Evolutionary conservation across 768 basidiomycete species (phyloP).

Genomic region (Pleurotus platypus): DNA sequence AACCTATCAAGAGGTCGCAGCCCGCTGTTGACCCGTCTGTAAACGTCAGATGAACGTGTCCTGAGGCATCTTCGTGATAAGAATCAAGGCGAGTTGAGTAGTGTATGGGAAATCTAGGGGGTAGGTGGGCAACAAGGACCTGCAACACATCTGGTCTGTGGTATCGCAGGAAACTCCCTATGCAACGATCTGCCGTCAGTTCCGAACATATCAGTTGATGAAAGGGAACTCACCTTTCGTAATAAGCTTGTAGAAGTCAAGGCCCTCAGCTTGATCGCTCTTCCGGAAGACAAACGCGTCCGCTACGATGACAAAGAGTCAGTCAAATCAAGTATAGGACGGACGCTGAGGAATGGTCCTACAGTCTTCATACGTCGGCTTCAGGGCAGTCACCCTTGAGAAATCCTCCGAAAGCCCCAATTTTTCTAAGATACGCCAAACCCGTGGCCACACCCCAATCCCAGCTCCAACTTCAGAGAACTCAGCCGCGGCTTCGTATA

Average conservation of each 20-base stretch:
- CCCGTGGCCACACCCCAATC: conserved; percentile 36
- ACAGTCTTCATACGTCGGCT: conserved; percentile 21
- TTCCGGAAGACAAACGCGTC: conserved; percentile 25
- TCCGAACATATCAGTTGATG: not conserved
- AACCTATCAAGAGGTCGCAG: conserved; percentile 46
- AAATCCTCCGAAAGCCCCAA: conserved; percentile 37
- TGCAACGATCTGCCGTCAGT: not conserved
- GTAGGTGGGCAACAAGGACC: conserved; percentile 36
- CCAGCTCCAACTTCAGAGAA: conserved; percentile 44
- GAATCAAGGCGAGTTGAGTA: conserved; percentile 40
- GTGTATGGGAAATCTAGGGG: conserved; percentile 27
- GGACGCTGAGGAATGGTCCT: not conserved
- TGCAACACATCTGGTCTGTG: conserved; percentile 51
- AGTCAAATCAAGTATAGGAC: too few relatives aligned
- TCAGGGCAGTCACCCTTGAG: conserved; percentile 15
- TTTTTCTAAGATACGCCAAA: conserved; percentile 36
- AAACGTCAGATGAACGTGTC: conserved; percentile 31
- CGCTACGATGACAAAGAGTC: not conserved
- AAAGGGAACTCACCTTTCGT: conserved; percentile 19
- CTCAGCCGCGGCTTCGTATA: conserved; percentile 41
- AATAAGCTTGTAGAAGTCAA: conserved; percentile 21
- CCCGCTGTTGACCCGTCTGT: conserved; percentile 38
- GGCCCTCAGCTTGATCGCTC: conserved; percentile 25
- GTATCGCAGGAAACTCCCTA: conserved; percentile 28
- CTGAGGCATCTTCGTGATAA: conserved; percentile 27